Evolutionary conservation across 495 filamentous ascomycete species (phyloP).

Genomic region (Xylaria nigripes): DNA sequence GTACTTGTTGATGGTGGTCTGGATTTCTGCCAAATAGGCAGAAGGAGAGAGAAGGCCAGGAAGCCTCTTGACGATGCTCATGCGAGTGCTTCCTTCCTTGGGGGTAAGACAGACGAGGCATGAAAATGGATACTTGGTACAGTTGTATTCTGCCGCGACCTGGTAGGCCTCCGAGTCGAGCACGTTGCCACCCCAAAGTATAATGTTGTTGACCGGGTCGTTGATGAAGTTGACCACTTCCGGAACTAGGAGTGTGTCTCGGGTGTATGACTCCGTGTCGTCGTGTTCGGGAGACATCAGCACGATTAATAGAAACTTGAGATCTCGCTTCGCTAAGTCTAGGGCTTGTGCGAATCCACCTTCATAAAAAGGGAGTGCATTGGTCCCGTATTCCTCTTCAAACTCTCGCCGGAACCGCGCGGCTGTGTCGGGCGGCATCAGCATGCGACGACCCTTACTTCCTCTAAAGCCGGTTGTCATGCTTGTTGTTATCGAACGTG

Average conservation of each 20-base stretch:
- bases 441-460: conserved; percentile 58
- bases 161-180: conserved; percentile 91
- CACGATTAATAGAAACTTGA: conserved; percentile 81
- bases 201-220: conserved; percentile 61
- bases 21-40: conserved; percentile 63
- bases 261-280: conserved; percentile 75
- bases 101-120: conserved; percentile 80
- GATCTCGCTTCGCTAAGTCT: conserved; percentile 79
- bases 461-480: conserved; percentile 52
- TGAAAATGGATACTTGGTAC: conserved; percentile 84
- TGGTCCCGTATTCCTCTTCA: conserved; percentile 78
- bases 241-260: conserved; percentile 67
- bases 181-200: conserved; percentile 88
- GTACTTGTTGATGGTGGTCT: conserved; percentile 60
- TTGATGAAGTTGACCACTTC: conserved; percentile 67
- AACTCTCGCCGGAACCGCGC: conserved; percentile 85
- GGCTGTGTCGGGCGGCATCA: conserved; percentile 80
- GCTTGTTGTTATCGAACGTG: conserved; percentile 52
- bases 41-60: conserved; percentile 57
- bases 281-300: conserved; percentile 89
- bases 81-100: conserved; percentile 65
- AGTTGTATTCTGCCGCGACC: conserved; percentile 70
- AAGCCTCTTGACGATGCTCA: conserved; percentile 75
- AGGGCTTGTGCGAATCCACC: conserved; percentile 83
- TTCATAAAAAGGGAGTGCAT: conserved; percentile 66